Base-by-base conservation (phyloP, 1,284 basidiomycete species). In the Salmacisia buchloeana region DNA sequence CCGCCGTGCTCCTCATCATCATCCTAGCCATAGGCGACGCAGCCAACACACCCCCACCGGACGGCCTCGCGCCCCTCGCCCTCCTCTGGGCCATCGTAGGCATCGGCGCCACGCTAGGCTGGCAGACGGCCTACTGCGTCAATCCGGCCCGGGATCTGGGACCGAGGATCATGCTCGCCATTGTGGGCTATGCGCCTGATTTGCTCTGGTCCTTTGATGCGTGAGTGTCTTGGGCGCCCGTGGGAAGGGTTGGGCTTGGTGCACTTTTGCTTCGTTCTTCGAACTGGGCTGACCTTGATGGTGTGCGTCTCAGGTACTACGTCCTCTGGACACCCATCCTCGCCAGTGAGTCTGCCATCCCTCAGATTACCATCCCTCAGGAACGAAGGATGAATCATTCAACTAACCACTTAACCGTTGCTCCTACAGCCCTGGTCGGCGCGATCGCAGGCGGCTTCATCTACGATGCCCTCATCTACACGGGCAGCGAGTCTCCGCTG, bases 391-490 rank as follows among this genome's bases (percentile, higher is more conserved):
- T 58, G 23, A 21, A 27, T 29, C 21, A 25, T 39, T 36, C n/a
- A 31, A 12, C 34, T 36, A 59, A 25, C 2, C 43, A 15, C 31
- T 39, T n/a, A n/a, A n/a, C 36, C 33, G 5, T 39, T 13, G n/a
- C 33, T 33, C 27, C 54, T 23, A 43, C 35, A 21, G 33, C 57
- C 9, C 46, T 63, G 23, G 61, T 62, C 56, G 64, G 64, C 27
- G 64, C 56, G 5, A 38, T 43, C 2, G 31, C 63, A 5, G 65
- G 65, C 15, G 43, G 46, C 21, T 52, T 60, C 43, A 58, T 66
- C 36, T 66, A 66, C 59, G 65, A 66, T 39, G 29, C 57, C 2
- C 46, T 63, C 34, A 60, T 66, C 58, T 66, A 66, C 65, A 56
- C 43, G 18, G 65, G 65, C 15, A 38, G 35, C n/a, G 65, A 66